These are phyloP conservation scores for Volvox africanus DNA, from an alignment of 139 green algal genomes.

Conservation along the genomic window DNA sequence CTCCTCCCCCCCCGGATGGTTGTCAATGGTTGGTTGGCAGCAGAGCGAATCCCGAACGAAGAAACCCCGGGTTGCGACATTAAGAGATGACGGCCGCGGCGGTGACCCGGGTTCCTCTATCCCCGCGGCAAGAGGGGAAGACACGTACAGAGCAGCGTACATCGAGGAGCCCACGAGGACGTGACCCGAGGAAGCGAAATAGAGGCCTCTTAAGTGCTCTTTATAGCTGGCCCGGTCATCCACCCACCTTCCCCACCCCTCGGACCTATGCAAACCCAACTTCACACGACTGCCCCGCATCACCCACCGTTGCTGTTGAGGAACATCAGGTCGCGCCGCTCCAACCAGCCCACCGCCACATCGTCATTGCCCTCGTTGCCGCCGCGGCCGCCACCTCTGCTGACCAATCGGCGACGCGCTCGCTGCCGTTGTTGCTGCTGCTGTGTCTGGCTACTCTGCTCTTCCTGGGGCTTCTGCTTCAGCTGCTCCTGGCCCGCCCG, in stretches of 20 bases:
- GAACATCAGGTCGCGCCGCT: constrained; percentile 71
- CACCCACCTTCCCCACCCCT: neutral
- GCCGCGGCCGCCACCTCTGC: neutral
- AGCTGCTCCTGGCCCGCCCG: neutral
- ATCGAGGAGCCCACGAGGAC: too few relatives aligned
- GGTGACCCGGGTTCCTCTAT: too few relatives aligned
- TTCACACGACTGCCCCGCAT: neutral
- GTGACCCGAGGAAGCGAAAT: too few relatives aligned
- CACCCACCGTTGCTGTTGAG: constrained; percentile 73
- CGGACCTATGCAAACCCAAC: neutral
- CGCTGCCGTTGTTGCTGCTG: neutral
- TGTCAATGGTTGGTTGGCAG: too few relatives aligned
- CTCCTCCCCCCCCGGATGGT: too few relatives aligned
- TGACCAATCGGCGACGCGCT: neutral
- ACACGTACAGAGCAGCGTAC: too few relatives aligned
- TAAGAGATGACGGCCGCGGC: too few relatives aligned
- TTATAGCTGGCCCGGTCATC: neutral
- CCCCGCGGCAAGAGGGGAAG: too few relatives aligned
- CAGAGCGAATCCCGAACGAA: too few relatives aligned
- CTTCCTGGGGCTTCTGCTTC: neutral
- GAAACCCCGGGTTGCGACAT: too few relatives aligned
- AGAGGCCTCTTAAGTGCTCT: too few relatives aligned
- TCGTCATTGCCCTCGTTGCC: neutral
- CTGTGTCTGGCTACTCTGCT: neutral
- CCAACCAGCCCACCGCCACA: constrained; percentile 54